These are phyloP conservation scores for Plasmodium gaboni DNA, from an alignment of 169 alveolate species.

Conservation along the genomic window DNA sequence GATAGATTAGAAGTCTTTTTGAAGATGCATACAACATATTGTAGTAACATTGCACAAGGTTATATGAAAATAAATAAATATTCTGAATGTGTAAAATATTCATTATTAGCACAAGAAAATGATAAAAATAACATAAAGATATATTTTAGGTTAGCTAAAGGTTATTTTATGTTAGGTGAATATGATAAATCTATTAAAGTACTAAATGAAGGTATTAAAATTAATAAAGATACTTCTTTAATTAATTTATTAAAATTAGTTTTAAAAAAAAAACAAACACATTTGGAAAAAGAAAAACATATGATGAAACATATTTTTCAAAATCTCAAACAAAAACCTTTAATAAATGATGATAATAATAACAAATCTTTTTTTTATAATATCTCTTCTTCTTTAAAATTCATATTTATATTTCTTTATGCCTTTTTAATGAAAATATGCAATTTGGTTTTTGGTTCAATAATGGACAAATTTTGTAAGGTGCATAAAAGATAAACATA, in stretches of 20 bases:
- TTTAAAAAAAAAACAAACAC: conserved; percentile 36
- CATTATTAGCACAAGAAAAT: conserved; percentile 59
- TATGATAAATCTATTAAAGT: conserved; percentile 55
- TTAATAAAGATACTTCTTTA: conserved; percentile 42
- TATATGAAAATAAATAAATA: conserved; percentile 51
- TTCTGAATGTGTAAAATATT: conserved; percentile 74
- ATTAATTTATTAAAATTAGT: conserved; percentile 58
- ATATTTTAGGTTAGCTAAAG: conserved; percentile 65
- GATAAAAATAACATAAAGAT: conserved; percentile 55
- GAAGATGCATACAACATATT: conserved; percentile 46
- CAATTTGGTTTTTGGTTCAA: neutral
- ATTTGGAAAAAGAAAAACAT: conserved; percentile 68
- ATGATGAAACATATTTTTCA: conserved; percentile 71
- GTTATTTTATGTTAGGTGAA: conserved; percentile 75
- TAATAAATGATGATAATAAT: conserved; percentile 26
- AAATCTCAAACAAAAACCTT: conserved; percentile 45
- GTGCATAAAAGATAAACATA: conserved; percentile 4
- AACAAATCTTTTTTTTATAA: conserved; percentile 4
- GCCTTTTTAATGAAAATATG: conserved; percentile 9
- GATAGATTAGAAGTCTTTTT: conserved; percentile 35
- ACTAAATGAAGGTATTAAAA: conserved; percentile 70
- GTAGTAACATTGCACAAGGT: conserved; percentile 76
- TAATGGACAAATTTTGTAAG: neutral
- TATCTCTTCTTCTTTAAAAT: conserved; percentile 25
- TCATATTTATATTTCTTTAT: conserved; percentile 17